A percentile compares a stretch with the other conserved stretches of the same genome.
These are phyloP conservation scores for Lactarius deliciosus DNA, from an alignment of 768 basidiomycete species.

Conservation along the genomic window DNA sequence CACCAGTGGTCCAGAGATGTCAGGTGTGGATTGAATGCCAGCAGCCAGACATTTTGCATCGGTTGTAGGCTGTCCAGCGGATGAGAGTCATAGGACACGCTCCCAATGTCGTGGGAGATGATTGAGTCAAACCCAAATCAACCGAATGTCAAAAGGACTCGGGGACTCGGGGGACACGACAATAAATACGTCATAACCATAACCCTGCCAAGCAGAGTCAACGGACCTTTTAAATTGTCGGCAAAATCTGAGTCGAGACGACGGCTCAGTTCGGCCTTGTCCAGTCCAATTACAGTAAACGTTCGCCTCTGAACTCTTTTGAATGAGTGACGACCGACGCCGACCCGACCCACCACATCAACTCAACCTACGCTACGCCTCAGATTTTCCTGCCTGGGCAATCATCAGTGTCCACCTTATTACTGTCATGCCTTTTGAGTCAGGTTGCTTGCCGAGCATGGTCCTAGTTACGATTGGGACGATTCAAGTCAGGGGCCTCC, in stretches of 20 bases:
- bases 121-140: no score
- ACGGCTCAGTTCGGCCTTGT: slow-evolving; percentile 1
- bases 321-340: neutral
- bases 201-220: neutral
- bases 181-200: slow-evolving; percentile 10
- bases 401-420: neutral
- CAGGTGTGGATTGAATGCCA: no score
- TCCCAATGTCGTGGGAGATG: no score
- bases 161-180: no score
- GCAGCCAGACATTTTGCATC: no score
- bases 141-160: no score
- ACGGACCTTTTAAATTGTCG: neutral
- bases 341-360: neutral
- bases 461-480: neutral
- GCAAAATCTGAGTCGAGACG: neutral
- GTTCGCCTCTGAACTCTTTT: neutral
- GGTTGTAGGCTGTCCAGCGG: no score
- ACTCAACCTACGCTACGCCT: neutral
- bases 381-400: neutral
- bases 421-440: neutral
- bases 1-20: no score
- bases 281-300: neutral
- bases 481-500: neutral
- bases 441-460: neutral
- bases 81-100: no score